These are phyloP conservation scores for Colletotrichum echinochloae DNA, from an alignment of 2,329 filamentous ascomycete genomes.

Conservation along the genomic window DNA sequence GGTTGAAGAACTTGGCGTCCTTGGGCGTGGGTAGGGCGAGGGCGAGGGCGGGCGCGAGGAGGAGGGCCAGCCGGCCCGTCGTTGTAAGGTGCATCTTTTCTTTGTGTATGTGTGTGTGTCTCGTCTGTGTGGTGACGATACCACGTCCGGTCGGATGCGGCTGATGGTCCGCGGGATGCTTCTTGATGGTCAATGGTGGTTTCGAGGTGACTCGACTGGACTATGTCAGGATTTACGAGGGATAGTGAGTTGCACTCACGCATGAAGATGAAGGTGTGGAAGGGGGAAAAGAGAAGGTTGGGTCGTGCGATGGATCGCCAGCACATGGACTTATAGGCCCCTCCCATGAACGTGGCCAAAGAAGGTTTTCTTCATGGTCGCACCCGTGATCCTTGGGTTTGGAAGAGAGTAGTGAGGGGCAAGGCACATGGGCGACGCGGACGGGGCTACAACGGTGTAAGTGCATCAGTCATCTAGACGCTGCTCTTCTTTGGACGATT, in stretches of 20 bases:
- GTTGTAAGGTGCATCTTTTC: slow-evolving; percentile 4
- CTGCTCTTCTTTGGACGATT: not conserved
- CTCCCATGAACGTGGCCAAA: not conserved
- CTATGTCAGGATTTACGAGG: not conserved
- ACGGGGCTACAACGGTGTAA: not conserved
- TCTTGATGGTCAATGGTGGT: not conserved
- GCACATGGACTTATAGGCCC: not conserved
- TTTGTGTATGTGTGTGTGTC: not conserved
- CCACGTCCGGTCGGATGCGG: too few species aligned
- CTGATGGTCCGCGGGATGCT: rapidly evolving
- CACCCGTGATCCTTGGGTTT: not conserved
- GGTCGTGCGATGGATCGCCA: not conserved
- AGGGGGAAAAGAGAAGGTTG: too few species aligned
- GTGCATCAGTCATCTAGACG: not conserved
- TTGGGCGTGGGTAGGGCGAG: slow-evolving; percentile 18
- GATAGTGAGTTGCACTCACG: not conserved
- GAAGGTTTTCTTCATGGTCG: slow-evolving; percentile 5
- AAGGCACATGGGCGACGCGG: not conserved
- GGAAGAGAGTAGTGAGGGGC: not conserved
- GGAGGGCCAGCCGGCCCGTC: not conserved
- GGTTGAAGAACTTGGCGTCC: slow-evolving; percentile 13
- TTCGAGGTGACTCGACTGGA: too few species aligned
- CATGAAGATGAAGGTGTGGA: not conserved
- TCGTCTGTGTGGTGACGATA: too few species aligned
- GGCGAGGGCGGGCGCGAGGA: not conserved